Percentiles rank a stretch among this genome's conserved stretches.
Conservation (phyloP, 768 basidiomycete genomes). For the Tylopilus sp. region DNA sequence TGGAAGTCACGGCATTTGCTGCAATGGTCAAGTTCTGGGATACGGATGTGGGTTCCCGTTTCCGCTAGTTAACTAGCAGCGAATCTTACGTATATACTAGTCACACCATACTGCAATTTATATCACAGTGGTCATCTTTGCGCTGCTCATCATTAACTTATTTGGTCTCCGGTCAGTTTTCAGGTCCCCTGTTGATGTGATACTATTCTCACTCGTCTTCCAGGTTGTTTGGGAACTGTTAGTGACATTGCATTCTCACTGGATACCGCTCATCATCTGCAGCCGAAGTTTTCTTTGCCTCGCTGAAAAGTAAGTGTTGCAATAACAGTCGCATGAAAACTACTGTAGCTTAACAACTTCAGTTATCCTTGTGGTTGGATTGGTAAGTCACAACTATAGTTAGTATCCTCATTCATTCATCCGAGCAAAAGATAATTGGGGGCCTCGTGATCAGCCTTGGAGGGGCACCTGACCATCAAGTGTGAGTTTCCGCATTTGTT, state of each 20-base stretch:
- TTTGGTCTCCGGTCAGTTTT: slow-evolving; percentile 45
- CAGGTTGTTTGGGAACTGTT: slow-evolving; percentile 24
- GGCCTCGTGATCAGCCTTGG: slow-evolving; percentile 57
- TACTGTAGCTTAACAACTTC: neutral
- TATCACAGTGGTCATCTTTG: slow-evolving; percentile 37
- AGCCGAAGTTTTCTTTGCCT: slow-evolving; percentile 25
- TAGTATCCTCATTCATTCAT: neutral
- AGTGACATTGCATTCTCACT: neutral
- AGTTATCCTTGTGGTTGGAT: slow-evolving; percentile 38
- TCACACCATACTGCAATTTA: slow-evolving; percentile 39
- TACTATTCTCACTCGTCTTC: slow-evolving; percentile 31
- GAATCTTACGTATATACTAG: slow-evolving; percentile 23
- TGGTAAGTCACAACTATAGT: slow-evolving; percentile 15
- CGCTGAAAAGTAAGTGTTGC: slow-evolving; percentile 19
- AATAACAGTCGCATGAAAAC: too few relatives aligned
- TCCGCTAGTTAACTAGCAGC: neutral
- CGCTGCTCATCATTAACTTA: slow-evolving; percentile 41
- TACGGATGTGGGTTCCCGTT: slow-evolving; percentile 12
- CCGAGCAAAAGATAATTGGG: slow-evolving; percentile 26
- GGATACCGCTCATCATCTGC: slow-evolving; percentile 1
- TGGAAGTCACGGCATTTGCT: slow-evolving; percentile 51
- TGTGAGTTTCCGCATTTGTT: slow-evolving; percentile 32
- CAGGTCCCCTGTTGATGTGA: slow-evolving; percentile 29
- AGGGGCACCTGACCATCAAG: slow-evolving; percentile 50
- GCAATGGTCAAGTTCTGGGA: slow-evolving; percentile 53